Conservation (phyloP, 73 alveolate genomes). For the Paramecium sexaurelia region DNA sequence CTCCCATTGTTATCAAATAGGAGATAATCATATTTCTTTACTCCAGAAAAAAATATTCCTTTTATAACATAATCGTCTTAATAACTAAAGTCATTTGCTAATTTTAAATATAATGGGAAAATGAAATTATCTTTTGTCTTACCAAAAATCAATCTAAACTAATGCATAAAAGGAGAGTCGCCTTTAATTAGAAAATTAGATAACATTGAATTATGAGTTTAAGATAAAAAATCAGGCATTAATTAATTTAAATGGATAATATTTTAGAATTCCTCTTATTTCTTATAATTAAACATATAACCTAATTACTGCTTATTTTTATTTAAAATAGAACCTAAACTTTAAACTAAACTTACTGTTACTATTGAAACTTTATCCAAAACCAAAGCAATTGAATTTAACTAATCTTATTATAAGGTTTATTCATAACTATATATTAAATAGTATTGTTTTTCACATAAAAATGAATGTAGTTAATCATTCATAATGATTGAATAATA, state of each 20-base stretch:
- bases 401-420: not conserved
- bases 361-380: not conserved
- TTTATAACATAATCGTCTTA: not conserved
- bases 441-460: not conserved
- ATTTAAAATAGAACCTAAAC: not conserved
- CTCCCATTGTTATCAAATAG: not conserved
- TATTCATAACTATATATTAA: not conserved
- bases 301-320: not conserved
- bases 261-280: not conserved
- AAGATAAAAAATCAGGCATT: not conserved
- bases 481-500: not conserved
- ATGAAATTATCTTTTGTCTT: not conserved
- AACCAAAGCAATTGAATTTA: not conserved
- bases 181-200: not conserved
- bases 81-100: not conserved
- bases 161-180: not conserved
- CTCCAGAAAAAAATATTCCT: not conserved
- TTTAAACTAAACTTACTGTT: not conserved
- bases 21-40: not conserved
- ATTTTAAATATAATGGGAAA: not conserved
- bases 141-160: not conserved
- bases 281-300: not conserved
- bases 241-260: not conserved
- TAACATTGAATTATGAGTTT: not conserved
- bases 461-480: not conserved